Evolutionary conservation across 1,284 basidiomycete genomes (phyloP), one percentile per base, ranked within the genome.

Genomic region (Tremellales sp.): DNA sequence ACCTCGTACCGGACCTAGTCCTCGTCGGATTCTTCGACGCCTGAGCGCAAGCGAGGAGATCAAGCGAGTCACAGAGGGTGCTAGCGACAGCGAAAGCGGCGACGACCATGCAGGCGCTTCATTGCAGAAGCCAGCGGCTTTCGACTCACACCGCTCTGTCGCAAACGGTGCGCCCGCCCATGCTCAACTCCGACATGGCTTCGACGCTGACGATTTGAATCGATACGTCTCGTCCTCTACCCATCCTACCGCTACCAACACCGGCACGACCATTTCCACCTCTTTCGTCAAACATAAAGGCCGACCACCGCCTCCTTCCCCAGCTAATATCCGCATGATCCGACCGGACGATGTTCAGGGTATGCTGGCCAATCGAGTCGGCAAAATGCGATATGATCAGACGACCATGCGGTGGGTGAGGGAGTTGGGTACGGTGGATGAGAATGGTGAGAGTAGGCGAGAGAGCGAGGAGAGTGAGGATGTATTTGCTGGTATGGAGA

Each of bases 401-500:
- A 79, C 79, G 31, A 78, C 82, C 69, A 87, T 87, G 82, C 81
- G 81, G 56, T 96, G 91, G 91, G 82, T 91, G 43, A 85, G 84
- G 70, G 82, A 80, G 15, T 56, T 67, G 56, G 43, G 65, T 61
- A 26, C 72, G 65, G 40, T 77, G 65, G 52, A 62, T 27, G 65
- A 67, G 53, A 63, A 54, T 3, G 62, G 57, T 6, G 68, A 68
- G 53, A 68, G 61, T 51, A 53, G 54, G 13, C 41, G 50, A 26
- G 65, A 78, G 60, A 77, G 67, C 48, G 77, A 69, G 54, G 81
- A 80, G 49, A 89, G 85, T 60, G 87, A 86, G 56, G 89, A 90
- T 74, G 84, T 86, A 17, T 92, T 92, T 72, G 81, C 81, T 41
- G 89, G 90, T 57, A 85, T 93, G 51, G 89, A 92, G 65, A 89